Conservation (phyloP, 805 yeast genomes). For the Lipomyces mesembrius region DNA sequence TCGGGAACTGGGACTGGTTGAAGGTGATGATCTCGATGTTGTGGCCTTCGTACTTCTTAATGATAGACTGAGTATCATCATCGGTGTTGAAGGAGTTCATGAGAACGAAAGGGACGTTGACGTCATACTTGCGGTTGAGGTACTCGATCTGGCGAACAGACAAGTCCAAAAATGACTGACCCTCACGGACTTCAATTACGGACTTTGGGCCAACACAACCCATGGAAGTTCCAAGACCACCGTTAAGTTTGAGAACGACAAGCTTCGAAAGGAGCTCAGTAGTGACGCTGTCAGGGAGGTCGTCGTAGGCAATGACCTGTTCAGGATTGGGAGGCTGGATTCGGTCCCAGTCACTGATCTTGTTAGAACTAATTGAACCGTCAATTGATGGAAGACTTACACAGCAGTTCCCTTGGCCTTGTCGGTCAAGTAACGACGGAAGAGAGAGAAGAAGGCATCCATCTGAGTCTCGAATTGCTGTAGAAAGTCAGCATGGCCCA, state of each 20-base stretch:
- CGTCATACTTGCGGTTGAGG: conserved; percentile 83
- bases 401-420: conserved; percentile 83
- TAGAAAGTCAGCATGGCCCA: conserved; percentile 42
- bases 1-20: conserved; percentile 97
- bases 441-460: conserved; percentile 92
- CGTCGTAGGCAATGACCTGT: conserved; percentile 82
- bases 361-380: neutral
- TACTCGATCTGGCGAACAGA: conserved; percentile 91
- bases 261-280: conserved; percentile 69
- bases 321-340: conserved; percentile 87
- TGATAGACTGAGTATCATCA: conserved; percentile 89
- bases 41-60: conserved; percentile 96
- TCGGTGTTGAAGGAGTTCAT: conserved; percentile 99
- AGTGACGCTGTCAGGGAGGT: conserved; percentile 48
- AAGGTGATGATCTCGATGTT: conserved; percentile 92
- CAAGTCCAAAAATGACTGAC: conserved; percentile 93
- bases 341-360: conserved; percentile 77
- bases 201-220: conserved; percentile 99
- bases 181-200: conserved; percentile 97
- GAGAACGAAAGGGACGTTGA: conserved; percentile 92
- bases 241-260: conserved; percentile 94
- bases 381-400: conserved; percentile 27
- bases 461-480: conserved; percentile 80
- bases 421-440: conserved; percentile 88
- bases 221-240: conserved; percentile 99